Evolutionary conservation across 768 basidiomycete species (phyloP), one percentile per base, ranked within the genome.

Genomic region (Termitomyces sp.): DNA sequence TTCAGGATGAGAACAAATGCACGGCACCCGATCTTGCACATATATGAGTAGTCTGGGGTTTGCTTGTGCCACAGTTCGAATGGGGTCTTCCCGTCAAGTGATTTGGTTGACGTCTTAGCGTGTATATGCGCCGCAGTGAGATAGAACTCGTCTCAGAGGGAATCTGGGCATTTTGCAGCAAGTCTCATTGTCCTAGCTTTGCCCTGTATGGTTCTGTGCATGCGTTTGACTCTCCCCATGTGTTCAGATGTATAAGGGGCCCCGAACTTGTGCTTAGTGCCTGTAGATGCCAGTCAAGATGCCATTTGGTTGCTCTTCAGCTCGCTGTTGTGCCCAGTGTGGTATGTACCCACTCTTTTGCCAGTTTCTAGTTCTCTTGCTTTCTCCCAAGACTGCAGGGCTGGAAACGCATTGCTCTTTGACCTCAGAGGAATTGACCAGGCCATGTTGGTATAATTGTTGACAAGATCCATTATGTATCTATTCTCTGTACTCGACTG

Each of bases 1-100:
- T 73, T 70, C 29, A 62, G 70, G 9, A 71, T 63, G n/a, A 68
- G 65, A 29, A 70, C 70, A 50, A 70, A 73, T 5, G 69, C 69
- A 6, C 50, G 32, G 49, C 69, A 73, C 1, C 75, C 71, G 12
- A 72, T 72, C 16, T 68, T 64, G 1, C 63, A 59, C 16, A 74
- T 60, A 51, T 68, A 62, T 0, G 60, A 62, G 12, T 73, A 60
- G 50, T 71, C 54, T 1, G 69, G 70, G 49, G 61, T 64, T 0
- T 22, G 13, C 1, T 56, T 48, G 45, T 64, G 47, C 57, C 58
- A 68, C 4, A 59, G 40, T 42, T 68, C 62, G 42, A 53, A 63
- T 12, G 68, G 66, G 0, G 65, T 68, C 11, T n/a, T 57, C 1
- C 49, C 52, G 10, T 45, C 32, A 15, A 51, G 48, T 2, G 58